phyloP scores from a whole-genome alignment of 495 filamentous ascomycete genomes.

The Penicillium silybi region DNA sequence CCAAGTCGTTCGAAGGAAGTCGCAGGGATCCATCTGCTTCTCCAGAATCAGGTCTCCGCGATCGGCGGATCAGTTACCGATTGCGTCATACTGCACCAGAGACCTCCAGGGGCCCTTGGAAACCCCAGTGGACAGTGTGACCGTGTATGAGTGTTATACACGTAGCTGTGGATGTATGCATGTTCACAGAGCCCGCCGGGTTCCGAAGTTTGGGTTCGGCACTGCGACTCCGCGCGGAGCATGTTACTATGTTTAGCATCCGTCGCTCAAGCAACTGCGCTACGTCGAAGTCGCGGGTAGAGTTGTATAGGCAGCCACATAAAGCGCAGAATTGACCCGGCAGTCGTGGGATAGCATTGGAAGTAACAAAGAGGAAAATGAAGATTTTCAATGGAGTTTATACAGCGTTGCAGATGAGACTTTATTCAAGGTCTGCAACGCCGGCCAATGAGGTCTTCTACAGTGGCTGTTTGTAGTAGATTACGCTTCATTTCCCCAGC shows the following conservation, averaged over 20 bases:
- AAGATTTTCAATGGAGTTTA: not conserved
- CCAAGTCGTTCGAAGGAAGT: not conserved
- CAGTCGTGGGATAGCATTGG: not conserved
- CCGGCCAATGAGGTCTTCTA: not conserved
- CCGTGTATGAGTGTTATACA: not conserved
- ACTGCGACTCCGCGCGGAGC: not conserved
- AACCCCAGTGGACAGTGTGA: not conserved
- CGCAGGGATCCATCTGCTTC: not conserved
- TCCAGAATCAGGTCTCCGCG: not conserved
- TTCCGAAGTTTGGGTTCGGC: not conserved
- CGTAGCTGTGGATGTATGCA: no score
- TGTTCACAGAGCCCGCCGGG: not conserved
- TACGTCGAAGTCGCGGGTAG: not conserved
- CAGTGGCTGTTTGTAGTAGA: slow-evolving; percentile 12
- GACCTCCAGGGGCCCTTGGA: not conserved
- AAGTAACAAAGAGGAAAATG: not conserved
- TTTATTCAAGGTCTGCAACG: not conserved
- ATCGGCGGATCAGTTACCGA: not conserved
- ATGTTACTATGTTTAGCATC: slow-evolving; percentile 17
- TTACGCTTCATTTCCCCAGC: slow-evolving; percentile 3
- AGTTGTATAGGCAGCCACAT: not conserved
- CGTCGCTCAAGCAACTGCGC: slow-evolving; percentile 12
- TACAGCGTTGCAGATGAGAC: not conserved
- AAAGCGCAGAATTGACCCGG: not conserved
- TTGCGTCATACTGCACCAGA: not conserved